phyloP scores from a whole-genome alignment of 441 rosid genomes.

The Adansonia madagascariensis region DNA sequence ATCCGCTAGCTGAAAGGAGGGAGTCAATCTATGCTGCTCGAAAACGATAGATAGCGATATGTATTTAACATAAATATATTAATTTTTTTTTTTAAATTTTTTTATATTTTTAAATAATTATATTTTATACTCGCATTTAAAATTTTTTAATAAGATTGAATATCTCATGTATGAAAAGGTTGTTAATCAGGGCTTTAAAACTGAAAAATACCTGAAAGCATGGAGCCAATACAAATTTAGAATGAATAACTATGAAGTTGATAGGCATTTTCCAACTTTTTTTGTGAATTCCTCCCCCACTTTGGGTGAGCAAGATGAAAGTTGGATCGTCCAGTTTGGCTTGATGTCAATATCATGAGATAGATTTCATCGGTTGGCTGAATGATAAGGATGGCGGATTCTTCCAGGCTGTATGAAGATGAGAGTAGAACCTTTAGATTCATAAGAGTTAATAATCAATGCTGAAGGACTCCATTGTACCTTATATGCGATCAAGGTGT shows the following conservation, averaged over 20 bases:
- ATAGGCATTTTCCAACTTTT: background rate
- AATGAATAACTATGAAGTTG: background rate
- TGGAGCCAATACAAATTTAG: background rate
- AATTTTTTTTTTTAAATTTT: too few species aligned
- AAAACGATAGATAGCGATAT: too few species aligned
- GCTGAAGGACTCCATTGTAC: conserved; percentile 15
- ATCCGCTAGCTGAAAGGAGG: background rate
- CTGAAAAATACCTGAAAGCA: background rate
- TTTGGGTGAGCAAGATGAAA: background rate
- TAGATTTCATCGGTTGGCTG: background rate
- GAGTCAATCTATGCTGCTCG: too few species aligned
- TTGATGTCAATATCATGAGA: too few species aligned
- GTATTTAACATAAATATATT: too few species aligned
- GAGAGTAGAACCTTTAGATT: conserved; percentile 5
- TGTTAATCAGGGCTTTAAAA: background rate
- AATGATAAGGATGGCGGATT: conserved; percentile 16
- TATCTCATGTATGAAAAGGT: background rate
- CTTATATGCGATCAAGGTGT: conserved; percentile 2
- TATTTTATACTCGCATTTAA: too few species aligned
- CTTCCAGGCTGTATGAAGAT: conserved; percentile 35
- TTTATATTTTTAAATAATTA: too few species aligned
- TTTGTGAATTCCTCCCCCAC: background rate
- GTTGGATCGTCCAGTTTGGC: background rate
- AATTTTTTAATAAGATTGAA: too few species aligned
- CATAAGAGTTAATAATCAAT: background rate